Conservation (phyloP, 306 rosid genomes). For the Fragaria vesca region DNA sequence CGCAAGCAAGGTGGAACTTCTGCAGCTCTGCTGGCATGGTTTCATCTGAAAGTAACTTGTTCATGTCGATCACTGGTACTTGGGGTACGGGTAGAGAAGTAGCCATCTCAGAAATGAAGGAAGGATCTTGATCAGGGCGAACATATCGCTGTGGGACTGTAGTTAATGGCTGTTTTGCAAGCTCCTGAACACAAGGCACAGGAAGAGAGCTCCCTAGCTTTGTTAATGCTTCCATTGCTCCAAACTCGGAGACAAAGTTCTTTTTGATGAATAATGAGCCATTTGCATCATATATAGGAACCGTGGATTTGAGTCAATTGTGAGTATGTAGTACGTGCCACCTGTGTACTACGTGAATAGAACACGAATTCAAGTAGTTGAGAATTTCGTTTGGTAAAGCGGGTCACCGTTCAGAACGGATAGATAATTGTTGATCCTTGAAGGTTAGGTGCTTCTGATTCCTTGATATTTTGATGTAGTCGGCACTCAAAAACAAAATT, state of each 20-base stretch:
- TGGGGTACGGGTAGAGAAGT: slow-evolving; percentile 27
- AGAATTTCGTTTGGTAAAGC: neutral
- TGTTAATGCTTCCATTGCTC: neutral
- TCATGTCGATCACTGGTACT: slow-evolving; percentile 44
- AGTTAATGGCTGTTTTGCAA: slow-evolving; percentile 6
- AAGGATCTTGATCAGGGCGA: slow-evolving; percentile 29
- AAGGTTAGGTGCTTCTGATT: too few species aligned
- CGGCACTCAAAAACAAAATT: too few species aligned
- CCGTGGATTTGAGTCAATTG: too few species aligned
- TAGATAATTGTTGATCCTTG: too few species aligned
- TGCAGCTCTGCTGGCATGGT: slow-evolving; percentile 28
- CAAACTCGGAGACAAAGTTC: neutral
- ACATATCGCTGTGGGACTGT: slow-evolving; percentile 41
- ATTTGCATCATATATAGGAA: too few species aligned
- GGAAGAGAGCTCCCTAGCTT: slow-evolving; percentile 21
- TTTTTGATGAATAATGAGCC: neutral
- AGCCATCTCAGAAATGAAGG: neutral
- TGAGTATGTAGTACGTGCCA: too few species aligned
- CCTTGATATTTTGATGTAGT: too few species aligned
- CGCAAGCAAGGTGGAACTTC: slow-evolving; percentile 34
- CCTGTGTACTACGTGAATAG: neutral
- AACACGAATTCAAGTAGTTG: neutral
- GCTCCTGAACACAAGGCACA: slow-evolving; percentile 36
- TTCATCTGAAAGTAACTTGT: slow-evolving; percentile 24
- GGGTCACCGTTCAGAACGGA: too few species aligned